phyloP scores from a whole-genome alignment of 208 protist genomes.

The Lotmaria passim region DNA sequence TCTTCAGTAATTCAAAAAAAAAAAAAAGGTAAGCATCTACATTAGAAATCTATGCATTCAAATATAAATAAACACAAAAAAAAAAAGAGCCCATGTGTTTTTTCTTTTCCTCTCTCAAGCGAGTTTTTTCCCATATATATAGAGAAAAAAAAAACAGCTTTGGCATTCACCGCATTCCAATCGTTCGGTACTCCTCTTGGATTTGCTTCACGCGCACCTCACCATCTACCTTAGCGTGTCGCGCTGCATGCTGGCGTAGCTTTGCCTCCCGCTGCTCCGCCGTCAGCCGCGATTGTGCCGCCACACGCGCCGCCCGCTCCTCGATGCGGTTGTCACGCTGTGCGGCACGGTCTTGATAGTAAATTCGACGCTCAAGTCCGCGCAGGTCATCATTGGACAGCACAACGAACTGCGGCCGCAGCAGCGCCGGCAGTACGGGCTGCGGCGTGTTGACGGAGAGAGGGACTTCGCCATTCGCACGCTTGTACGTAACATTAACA shows the following conservation, averaged over 20 bases:
- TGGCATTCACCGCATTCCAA: conserved; percentile 11
- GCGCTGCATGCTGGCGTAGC: conserved; percentile 24
- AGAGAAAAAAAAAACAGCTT: neutral
- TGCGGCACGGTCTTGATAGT: conserved; percentile 14
- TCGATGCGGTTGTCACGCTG: conserved; percentile 31
- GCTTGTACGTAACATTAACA: conserved; percentile 26
- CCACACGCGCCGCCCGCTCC: conserved; percentile 30
- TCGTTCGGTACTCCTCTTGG: conserved; percentile 33
- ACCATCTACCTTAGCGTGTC: conserved; percentile 21
- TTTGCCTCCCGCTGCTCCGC: conserved; percentile 14
- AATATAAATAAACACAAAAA: too few species aligned
- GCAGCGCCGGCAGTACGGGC: conserved; percentile 35
- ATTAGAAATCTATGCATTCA: too few species aligned
- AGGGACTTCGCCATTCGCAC: conserved; percentile 28
- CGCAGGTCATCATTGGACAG: conserved; percentile 40
- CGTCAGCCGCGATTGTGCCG: conserved; percentile 12
- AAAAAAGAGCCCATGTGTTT: too few species aligned
- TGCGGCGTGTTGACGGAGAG: neutral
- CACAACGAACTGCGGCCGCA: conserved; percentile 54
- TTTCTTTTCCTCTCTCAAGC: too few species aligned
- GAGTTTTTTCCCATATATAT: too few species aligned
- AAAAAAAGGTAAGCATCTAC: too few species aligned
- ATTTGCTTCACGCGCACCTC: conserved; percentile 24
- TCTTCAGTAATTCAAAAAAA: too few species aligned
- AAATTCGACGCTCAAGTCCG: conserved; percentile 47